Percentiles rank a stretch among this genome's conserved stretches.
Evolutionary conservation across 441 rosid genomes (phyloP).

Genomic region (Euphorbia schlechtendalii): DNA sequence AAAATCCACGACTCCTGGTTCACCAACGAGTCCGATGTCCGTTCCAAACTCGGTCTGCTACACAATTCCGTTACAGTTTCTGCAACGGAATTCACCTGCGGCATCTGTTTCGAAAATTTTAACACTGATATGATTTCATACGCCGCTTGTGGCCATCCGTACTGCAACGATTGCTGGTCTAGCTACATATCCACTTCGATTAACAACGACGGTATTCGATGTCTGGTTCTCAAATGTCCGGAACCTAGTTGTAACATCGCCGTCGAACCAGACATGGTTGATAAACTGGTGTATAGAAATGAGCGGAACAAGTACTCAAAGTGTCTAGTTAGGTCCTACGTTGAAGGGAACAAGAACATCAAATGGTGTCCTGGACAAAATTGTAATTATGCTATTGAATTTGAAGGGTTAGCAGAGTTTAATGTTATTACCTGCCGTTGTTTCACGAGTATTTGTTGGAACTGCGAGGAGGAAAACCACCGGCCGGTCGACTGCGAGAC

Average conservation of each 20-base stretch:
- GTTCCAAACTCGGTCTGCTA: slow-evolving; percentile 20
- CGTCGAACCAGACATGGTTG: slow-evolving; percentile 43
- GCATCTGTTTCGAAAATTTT: slow-evolving; percentile 41
- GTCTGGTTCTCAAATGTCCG: slow-evolving; percentile 60
- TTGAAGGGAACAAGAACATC: slow-evolving; percentile 44
- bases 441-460: slow-evolving; percentile 61
- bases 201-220: slow-evolving; percentile 50
- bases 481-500: slow-evolving; percentile 75
- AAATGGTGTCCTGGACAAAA: slow-evolving; percentile 71
- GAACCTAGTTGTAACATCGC: slow-evolving; percentile 54
- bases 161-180: slow-evolving; percentile 33
- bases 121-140: slow-evolving; percentile 15
- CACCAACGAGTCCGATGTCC: slow-evolving; percentile 25
- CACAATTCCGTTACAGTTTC: not conserved
- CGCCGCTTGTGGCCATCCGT: slow-evolving; percentile 41
- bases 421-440: slow-evolving; percentile 61
- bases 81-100: slow-evolving; percentile 20
- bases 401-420: slow-evolving; percentile 32
- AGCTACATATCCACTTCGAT: slow-evolving; percentile 48
- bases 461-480: slow-evolving; percentile 63
- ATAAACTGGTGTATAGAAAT: slow-evolving; percentile 29
- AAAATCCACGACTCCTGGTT: slow-evolving; percentile 28
- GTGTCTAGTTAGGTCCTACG: slow-evolving; percentile 48
- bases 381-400: slow-evolving; percentile 49
- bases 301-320: slow-evolving; percentile 41